Conservation (phyloP, 192 early-diverging fungal genomes). For the Oehlia diaphana region DNA sequence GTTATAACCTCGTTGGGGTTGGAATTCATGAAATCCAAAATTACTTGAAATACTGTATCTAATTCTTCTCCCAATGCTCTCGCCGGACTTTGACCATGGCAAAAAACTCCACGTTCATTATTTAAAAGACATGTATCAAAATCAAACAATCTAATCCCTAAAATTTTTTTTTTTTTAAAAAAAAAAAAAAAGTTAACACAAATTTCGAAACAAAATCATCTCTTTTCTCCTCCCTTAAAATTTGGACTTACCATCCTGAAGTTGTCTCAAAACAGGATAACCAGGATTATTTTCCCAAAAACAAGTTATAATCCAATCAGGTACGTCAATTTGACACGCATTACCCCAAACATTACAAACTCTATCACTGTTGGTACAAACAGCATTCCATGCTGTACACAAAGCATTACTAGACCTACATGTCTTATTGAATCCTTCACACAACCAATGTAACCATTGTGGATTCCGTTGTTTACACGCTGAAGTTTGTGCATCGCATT, state of each 20-base stretch:
- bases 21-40: conserved; percentile 33
- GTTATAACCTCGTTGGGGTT: conserved; percentile 45
- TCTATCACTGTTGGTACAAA: conserved; percentile 35
- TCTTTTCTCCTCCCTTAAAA: neutral
- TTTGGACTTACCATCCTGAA: conserved; percentile 34
- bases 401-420: conserved; percentile 38
- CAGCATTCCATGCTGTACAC: conserved; percentile 38
- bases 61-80: conserved; percentile 35
- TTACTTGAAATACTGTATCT: conserved; percentile 33
- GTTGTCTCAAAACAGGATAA: conserved; percentile 35
- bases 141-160: conserved; percentile 46
- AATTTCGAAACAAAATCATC: neutral
- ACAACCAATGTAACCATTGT: conserved; percentile 38
- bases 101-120: conserved; percentile 35
- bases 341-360: conserved; percentile 35
- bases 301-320: conserved; percentile 35
- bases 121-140: conserved; percentile 39
- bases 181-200: neutral
- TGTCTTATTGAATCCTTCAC: conserved; percentile 30
- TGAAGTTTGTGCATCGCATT: conserved; percentile 36
- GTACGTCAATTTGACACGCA: conserved; percentile 33
- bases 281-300: conserved; percentile 45
- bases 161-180: neutral
- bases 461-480: conserved; percentile 31
- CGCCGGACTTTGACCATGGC: conserved; percentile 33